phyloP scores from a whole-genome alignment of 2,329 filamentous ascomycete species.

The Fusarium sp. region DNA sequence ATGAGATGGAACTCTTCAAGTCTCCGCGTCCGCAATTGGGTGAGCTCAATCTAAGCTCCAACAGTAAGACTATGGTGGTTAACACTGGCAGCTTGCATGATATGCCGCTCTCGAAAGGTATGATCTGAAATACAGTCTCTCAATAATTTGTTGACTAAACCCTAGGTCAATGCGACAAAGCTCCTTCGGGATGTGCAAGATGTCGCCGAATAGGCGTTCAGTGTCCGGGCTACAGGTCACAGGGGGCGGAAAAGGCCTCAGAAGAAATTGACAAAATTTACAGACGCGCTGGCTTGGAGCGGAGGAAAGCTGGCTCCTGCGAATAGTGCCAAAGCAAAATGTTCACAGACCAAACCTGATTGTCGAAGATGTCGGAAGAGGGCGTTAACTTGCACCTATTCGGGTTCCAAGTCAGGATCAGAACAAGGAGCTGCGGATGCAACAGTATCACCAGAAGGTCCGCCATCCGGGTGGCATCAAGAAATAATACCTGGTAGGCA shows the following conservation, averaged over 20 bases:
- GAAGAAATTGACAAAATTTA: slow-evolving; percentile 5
- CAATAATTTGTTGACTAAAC: too few species aligned
- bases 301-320: neutral
- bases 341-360: slow-evolving; percentile 2
- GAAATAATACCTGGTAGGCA: neutral
- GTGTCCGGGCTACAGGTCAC: neutral
- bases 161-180: slow-evolving; percentile 1
- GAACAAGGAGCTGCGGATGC: neutral
- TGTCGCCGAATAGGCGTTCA: neutral
- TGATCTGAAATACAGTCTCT: too few species aligned
- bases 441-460: neutral
- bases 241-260: neutral
- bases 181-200: slow-evolving; percentile 2
- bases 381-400: neutral
- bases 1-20: neutral
- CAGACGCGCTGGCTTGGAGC: neutral
- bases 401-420: neutral
- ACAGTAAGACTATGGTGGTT: neutral
- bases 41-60: neutral
- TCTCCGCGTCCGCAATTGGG: neutral
- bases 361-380: slow-evolving; percentile 3
- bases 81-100: neutral
- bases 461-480: neutral
- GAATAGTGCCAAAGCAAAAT: slow-evolving; percentile 2
- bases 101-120: neutral